A percentile compares a stretch with the other conserved stretches of the same genome.
phyloP scores from a whole-genome alignment of 352 stramenopile genomes.

The Globisporangium nunn region DNA sequence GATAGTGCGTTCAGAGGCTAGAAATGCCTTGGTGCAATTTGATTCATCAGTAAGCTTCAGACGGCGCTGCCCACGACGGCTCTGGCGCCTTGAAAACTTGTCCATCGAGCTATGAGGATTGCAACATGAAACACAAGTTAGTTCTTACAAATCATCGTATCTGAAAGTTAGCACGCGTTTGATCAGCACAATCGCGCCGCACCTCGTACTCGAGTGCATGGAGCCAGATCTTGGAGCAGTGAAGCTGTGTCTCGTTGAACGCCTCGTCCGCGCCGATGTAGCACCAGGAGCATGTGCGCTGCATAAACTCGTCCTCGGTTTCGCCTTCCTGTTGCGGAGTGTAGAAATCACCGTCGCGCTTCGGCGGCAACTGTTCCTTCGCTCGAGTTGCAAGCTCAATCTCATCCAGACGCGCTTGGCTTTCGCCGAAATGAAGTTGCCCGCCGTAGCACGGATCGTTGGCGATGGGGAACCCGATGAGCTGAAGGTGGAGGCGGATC shows the following conservation, averaged over 20 bases:
- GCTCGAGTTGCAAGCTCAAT: slow-evolving; percentile 37
- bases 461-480: slow-evolving; percentile 91
- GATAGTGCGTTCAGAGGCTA: slow-evolving; percentile 53
- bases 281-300: slow-evolving; percentile 75
- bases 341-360: slow-evolving; percentile 48
- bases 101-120: slow-evolving; percentile 43
- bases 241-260: slow-evolving; percentile 80
- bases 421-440: slow-evolving; percentile 88
- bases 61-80: slow-evolving; percentile 49
- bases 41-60: slow-evolving; percentile 30
- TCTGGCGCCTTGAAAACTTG: slow-evolving; percentile 53
- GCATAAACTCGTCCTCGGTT: slow-evolving; percentile 66
- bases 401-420: slow-evolving; percentile 25
- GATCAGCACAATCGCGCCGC: slow-evolving; percentile 1
- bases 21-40: neutral
- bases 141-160: neutral
- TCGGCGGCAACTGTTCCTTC: slow-evolving; percentile 22
- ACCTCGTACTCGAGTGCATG: slow-evolving; percentile 87
- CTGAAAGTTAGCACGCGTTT: too few relatives aligned
- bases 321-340: slow-evolving; percentile 47
- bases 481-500: slow-evolving; percentile 95
- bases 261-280: slow-evolving; percentile 49
- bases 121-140: neutral
- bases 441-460: slow-evolving; percentile 98
- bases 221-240: slow-evolving; percentile 84